Evolutionary conservation across 148 eudicot genomes (phyloP).

Genomic region (Vaccinium darrowii): DNA sequence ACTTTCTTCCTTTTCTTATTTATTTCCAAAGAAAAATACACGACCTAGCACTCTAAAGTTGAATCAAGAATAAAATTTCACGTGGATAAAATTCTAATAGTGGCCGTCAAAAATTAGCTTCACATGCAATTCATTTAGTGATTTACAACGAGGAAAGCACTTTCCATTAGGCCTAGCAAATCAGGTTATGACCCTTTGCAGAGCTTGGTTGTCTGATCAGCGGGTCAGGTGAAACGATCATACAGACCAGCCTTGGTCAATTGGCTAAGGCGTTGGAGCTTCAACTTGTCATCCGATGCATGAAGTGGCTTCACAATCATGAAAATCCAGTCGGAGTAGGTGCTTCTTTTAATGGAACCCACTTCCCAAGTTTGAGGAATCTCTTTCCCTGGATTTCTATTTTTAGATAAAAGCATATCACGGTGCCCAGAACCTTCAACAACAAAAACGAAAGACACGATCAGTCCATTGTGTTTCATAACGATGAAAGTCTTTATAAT

Average conservation of each 20-base stretch:
- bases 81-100: not conserved
- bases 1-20: not conserved
- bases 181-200: not conserved
- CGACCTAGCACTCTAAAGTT: not conserved
- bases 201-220: not conserved
- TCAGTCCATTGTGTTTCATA: not conserved
- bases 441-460: not conserved
- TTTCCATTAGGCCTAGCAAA: not conserved
- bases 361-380: not conserved
- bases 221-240: not conserved
- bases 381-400: not conserved
- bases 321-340: not conserved
- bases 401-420: not conserved
- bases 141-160: not conserved
- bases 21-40: not conserved
- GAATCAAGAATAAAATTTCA: not conserved
- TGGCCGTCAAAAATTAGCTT: not conserved
- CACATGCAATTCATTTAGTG: not conserved
- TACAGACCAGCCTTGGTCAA: not conserved
- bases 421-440: not conserved
- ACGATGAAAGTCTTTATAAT: not conserved
- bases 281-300: not conserved
- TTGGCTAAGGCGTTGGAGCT: not conserved
- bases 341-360: not conserved
- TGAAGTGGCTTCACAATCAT: not conserved